Evolutionary conservation across 139 green algal species (phyloP).

Genomic region (Micromonas pusilla): DNA sequence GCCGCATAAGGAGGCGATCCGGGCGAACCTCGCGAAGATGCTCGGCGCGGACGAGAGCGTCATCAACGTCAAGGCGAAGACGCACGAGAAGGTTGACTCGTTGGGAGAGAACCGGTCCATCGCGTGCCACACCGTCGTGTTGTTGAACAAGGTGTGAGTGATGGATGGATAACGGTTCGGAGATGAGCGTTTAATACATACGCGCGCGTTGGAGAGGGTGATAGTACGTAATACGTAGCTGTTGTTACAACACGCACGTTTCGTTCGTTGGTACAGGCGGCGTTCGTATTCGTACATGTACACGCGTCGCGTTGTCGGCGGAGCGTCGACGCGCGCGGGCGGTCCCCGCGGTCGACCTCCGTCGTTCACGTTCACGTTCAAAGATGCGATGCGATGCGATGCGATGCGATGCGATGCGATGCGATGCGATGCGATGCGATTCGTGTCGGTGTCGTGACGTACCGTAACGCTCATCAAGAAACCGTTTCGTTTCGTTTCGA

Average conservation of each 20-base stretch:
- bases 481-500: no score
- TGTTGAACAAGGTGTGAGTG: slow-evolving; percentile 52
- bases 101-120: slow-evolving; percentile 95
- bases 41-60: slow-evolving; percentile 61
- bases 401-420: no score
- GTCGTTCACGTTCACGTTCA: no score
- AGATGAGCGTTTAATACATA: neutral
- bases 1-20: slow-evolving; percentile 79
- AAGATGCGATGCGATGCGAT: no score
- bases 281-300: neutral
- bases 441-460: neutral
- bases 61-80: slow-evolving; percentile 98
- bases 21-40: slow-evolving; percentile 75
- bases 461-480: no score
- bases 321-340: no score
- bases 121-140: slow-evolving; percentile 85
- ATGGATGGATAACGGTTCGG: neutral
- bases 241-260: neutral
- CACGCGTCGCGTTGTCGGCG: neutral
- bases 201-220: neutral
- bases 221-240: neutral
- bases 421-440: no score
- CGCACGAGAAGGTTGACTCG: slow-evolving; percentile 98
- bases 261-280: neutral
- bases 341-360: no score